Base-by-base conservation (phyloP, 345 rosid species). In the Populus ilicifolia region DNA sequence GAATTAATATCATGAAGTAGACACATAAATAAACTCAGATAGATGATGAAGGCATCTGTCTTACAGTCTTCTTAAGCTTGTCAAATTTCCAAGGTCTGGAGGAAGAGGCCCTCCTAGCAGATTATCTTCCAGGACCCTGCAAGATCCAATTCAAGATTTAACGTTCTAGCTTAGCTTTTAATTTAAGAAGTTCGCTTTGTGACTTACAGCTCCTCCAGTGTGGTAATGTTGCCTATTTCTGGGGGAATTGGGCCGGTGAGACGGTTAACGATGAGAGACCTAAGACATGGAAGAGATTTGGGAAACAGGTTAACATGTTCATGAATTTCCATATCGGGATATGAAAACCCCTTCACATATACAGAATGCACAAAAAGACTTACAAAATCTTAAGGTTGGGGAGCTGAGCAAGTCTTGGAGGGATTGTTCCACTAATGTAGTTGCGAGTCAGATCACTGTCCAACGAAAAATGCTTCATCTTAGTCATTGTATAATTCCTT, bases 401-500 rank as follows among this genome's bases (percentile, higher is more conserved):
- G 21, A 92, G 89, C 71, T 38, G 82, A 63, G 84, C 78, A 70
- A 96, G 80, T 23, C 81, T 89, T 11, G 78, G 23, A 23, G 98
- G 98, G 46, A 96, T 83, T 27, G 93, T 36, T 80, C 99, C 99
- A 75, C 8, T 88, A 68, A 96, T 70, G 71, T 81, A 91, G 88
- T 93, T 96, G 72, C 91, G 91, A 17, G 81, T 46, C 46, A 96
- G 88, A 80, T 96, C 98, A 12, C 99, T 96, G 90, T 65, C 21
- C 39, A 43, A 18, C 64, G 30, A 43, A 38, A 72, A 25, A 59
- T 59, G 13, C 11, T 59, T 59, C 63, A n/a, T 56, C 63, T 59
- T 1, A n/a, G 63, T 59, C 63, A 23, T n/a, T 59, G 2, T 3
- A 23, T 7, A 54, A 10, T n/a, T 27, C 29, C 29, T n/a, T 56